phyloP scores from a whole-genome alignment of 331 rosid species.

The Arachis monticola region DNA sequence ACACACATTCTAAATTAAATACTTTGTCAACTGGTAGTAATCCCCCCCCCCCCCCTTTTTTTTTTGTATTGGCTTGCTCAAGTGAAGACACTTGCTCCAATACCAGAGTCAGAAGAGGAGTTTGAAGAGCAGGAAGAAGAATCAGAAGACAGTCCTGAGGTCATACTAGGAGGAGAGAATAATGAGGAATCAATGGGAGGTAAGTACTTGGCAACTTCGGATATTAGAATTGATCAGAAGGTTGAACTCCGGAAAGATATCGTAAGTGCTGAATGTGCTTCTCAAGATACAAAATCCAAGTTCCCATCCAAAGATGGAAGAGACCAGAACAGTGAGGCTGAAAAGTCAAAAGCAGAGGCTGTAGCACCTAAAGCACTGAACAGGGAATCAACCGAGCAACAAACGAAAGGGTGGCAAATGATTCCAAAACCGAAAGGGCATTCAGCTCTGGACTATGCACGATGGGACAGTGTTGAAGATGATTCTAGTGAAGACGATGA shows the following conservation, averaged over 20 bases:
- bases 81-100: slow-evolving; percentile 99
- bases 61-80: slow-evolving; percentile 55
- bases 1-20: neutral
- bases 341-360: slow-evolving; percentile 40
- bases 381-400: slow-evolving; percentile 47
- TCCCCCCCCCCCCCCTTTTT: no score
- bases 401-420: slow-evolving; percentile 83
- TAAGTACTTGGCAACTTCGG: slow-evolving; percentile 31
- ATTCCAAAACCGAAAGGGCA: slow-evolving; percentile 98
- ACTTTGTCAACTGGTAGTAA: slow-evolving; percentile 43
- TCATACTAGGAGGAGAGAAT: slow-evolving; percentile 36
- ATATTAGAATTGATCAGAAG: slow-evolving; percentile 41
- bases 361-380: slow-evolving; percentile 42
- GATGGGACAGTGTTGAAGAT: slow-evolving; percentile 94
- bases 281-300: slow-evolving; percentile 40
- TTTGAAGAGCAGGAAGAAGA: slow-evolving; percentile 73
- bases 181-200: slow-evolving; percentile 39
- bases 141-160: slow-evolving; percentile 32
- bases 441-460: slow-evolving; percentile 78
- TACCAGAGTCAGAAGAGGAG: slow-evolving; percentile 93
- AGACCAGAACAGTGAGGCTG: slow-evolving; percentile 44
- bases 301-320: slow-evolving; percentile 47
- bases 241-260: slow-evolving; percentile 43
- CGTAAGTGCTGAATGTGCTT: slow-evolving; percentile 29
- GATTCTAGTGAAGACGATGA: slow-evolving; percentile 84